Conservation (phyloP, 805 yeast genomes). For the Saccharomycopsis babjevae region DNA sequence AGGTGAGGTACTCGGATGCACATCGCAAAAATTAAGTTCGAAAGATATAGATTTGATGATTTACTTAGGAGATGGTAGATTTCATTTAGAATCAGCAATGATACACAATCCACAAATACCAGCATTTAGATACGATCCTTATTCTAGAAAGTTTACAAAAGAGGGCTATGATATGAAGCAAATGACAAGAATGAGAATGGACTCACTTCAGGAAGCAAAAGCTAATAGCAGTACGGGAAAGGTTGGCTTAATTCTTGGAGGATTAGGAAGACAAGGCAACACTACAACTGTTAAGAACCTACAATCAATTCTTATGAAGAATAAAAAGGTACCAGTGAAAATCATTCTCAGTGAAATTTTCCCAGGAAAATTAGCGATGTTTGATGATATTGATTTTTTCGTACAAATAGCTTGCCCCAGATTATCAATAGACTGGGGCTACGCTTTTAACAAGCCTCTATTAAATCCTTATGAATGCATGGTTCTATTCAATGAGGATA, state of each 20-base stretch:
- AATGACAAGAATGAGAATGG: slow-evolving; percentile 60
- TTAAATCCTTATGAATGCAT: slow-evolving; percentile 94
- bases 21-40: slow-evolving; percentile 70
- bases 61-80: slow-evolving; percentile 92
- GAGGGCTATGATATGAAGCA: slow-evolving; percentile 85
- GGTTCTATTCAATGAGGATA: slow-evolving; percentile 73
- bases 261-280: slow-evolving; percentile 92
- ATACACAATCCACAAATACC: slow-evolving; percentile 90
- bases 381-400: slow-evolving; percentile 88
- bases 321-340: slow-evolving; percentile 63
- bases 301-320: slow-evolving; percentile 39
- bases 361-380: slow-evolving; percentile 85
- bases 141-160: slow-evolving; percentile 78
- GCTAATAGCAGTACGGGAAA: slow-evolving; percentile 35
- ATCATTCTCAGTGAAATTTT: slow-evolving; percentile 87
- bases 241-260: slow-evolving; percentile 83
- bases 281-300: slow-evolving; percentile 62
- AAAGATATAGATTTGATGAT: slow-evolving; percentile 68
- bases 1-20: slow-evolving; percentile 95
- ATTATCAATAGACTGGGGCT: slow-evolving; percentile 96
- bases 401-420: slow-evolving; percentile 97
- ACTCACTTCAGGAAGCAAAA: slow-evolving; percentile 60
- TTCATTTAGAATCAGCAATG: slow-evolving; percentile 93
- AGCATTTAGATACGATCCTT: slow-evolving; percentile 92
- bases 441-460: slow-evolving; percentile 86